Conservation (phyloP, 495 filamentous ascomycete species). For the Mycothermus thermophilus region DNA sequence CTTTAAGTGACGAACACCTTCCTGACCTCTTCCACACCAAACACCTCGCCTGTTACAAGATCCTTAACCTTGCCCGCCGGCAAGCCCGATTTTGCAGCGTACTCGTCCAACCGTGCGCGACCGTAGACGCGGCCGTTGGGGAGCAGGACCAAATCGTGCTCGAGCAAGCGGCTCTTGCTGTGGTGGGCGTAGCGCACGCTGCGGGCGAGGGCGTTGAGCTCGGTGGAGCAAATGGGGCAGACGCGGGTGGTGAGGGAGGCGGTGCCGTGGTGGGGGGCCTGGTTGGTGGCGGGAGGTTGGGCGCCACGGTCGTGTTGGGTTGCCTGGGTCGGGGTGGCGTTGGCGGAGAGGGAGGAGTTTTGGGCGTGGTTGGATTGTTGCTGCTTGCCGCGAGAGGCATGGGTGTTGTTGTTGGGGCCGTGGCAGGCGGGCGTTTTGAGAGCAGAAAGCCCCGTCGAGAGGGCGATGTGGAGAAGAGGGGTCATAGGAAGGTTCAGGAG, state of each 20-base stretch:
- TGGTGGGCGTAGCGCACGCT: constrained; percentile 90
- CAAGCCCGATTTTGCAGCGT: constrained; percentile 60
- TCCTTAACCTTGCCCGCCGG: constrained; percentile 60
- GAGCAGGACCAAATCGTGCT: constrained; percentile 70
- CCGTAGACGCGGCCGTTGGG: constrained; percentile 85
- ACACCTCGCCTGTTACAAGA: constrained; percentile 60
- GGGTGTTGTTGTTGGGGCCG: constrained; percentile 23
- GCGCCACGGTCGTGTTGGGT: background rate
- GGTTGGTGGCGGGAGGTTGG: background rate
- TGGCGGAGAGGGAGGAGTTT: constrained; percentile 13
- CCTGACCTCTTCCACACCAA: constrained; percentile 45
- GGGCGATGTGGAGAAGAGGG: constrained; percentile 81
- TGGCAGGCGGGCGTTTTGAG: constrained; percentile 95
- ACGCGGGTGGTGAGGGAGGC: constrained; percentile 35
- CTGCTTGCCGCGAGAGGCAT: constrained; percentile 11
- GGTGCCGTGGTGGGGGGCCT: constrained; percentile 13
- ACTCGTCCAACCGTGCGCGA: constrained; percentile 53
- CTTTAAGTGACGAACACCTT: constrained; percentile 68
- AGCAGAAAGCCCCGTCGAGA: constrained; percentile 82
- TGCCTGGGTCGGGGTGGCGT: constrained; percentile 2
- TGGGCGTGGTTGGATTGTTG: constrained; percentile 9
- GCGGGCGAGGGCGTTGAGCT: constrained; percentile 80
- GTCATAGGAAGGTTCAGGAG: constrained; percentile 70
- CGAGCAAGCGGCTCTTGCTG: constrained; percentile 70
- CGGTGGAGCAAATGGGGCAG: constrained; percentile 90